Percentiles rank a stretch among this genome's conserved stretches.
Evolutionary conservation across 2,329 filamentous ascomycete species (phyloP).

Genomic region (Penicillium sp.): DNA sequence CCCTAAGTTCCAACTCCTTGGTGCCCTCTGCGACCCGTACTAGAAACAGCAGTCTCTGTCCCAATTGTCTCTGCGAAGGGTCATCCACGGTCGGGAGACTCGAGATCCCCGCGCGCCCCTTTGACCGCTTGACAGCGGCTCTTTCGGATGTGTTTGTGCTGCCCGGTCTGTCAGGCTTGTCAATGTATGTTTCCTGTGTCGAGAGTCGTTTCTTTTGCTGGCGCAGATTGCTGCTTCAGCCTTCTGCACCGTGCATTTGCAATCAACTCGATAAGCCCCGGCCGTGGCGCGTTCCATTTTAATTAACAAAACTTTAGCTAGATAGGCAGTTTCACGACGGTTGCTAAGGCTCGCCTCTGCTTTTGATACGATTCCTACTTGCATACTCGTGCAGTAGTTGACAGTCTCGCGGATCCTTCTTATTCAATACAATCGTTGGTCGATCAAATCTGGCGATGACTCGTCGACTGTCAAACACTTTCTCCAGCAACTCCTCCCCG

Average conservation of each 20-base stretch:
- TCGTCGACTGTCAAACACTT: constrained; percentile 58
- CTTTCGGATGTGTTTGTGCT: constrained; percentile 8
- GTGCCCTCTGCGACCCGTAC: neutral
- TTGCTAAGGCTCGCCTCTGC: neutral
- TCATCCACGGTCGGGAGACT: constrained; percentile 5
- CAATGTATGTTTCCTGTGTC: constrained; percentile 4
- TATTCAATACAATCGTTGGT: neutral
- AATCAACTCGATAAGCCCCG: neutral
- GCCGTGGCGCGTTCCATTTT: neutral
- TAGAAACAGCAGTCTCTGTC: neutral
- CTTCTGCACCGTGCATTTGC: neutral
- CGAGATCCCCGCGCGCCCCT: constrained; percentile 8
- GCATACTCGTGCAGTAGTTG: neutral
- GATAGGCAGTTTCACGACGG: neutral
- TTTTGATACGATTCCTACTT: neutral
- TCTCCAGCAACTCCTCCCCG: constrained; percentile 47
- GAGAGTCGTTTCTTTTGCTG: neutral
- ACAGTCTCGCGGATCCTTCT: neutral
- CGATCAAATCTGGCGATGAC: constrained; percentile 50
- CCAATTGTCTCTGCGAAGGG: constrained; percentile 8
- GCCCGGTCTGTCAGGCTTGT: neutral
- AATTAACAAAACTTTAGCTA: neutral
- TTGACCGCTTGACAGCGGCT: constrained; percentile 14
- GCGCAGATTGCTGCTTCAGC: neutral
- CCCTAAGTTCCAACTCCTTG: neutral